Evolutionary conservation across 75 land plant genomes (phyloP), one percentile per base, ranked within the genome.

Genomic region (Chamaecyparis obtusa): DNA sequence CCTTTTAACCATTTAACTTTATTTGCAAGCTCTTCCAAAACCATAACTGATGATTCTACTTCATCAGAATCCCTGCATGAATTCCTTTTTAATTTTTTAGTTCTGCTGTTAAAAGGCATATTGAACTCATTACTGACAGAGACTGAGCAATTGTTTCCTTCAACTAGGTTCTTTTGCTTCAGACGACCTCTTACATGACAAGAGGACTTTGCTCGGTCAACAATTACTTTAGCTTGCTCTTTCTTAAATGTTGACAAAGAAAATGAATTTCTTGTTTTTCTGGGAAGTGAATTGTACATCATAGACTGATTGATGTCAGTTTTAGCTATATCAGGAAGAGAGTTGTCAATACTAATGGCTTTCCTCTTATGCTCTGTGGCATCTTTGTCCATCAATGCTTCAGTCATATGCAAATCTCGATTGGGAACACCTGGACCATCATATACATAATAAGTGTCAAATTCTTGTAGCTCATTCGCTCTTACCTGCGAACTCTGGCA

Each of bases 181-280:
- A 81, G 46, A 11, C 51, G 33, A 81, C 33, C 83, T 81, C 48
- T 81, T 81, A 48, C 83, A 27, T 81, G 83, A 81, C 48, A 41
- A 46, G 44, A 81, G 9, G 83, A 81, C 83, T 46, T 81, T 81
- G 83, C 51, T 81, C 30, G n/a, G 7, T 81, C 51, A 81, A 81
- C 49, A 43, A 81, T 81, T 11, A 81, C 83, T 81, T 48, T 43
- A 44, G 83, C 83, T 41, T 46, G 83, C 46, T 81, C 51, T 44
- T 81, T 81, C 83, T 81, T 81, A 81, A 10, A 81, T 24, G 83
- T 46, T 81, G 83, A 81, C 83, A n/a, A 44, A 81, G 51, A 14
- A 41, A 81, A 81, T 44, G 49, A 3, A 81, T 81, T 81, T 81
- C 83, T 44, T 46, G 13, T 48, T 81, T 43, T 81, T 24, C 41